These are phyloP conservation scores for Debaryomyces castellii DNA, from an alignment of 805 yeast species.

Conservation along the genomic window DNA sequence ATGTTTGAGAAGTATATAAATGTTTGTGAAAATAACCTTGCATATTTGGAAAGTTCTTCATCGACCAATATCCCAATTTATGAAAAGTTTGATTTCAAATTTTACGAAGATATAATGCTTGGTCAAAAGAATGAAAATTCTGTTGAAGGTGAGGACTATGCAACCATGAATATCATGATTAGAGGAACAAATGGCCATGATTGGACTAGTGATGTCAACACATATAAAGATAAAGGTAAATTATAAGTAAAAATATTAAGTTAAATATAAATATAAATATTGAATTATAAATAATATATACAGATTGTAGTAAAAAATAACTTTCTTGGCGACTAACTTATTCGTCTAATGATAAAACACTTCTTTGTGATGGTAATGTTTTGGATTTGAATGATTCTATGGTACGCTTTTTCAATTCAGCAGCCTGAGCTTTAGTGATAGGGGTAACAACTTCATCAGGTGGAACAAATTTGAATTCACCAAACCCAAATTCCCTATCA, in stretches of 20 bases:
- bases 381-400: constrained; percentile 52
- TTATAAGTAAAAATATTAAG: constrained; percentile 6
- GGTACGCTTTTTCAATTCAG: constrained; percentile 48
- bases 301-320: background rate
- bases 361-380: constrained; percentile 59
- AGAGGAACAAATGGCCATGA: constrained; percentile 35
- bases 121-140: constrained; percentile 27
- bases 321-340: constrained; percentile 10
- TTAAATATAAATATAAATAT: background rate
- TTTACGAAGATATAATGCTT: constrained; percentile 49
- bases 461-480: constrained; percentile 79
- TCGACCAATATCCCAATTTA: constrained; percentile 51
- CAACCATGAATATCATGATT: constrained; percentile 46
- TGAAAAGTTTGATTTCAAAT: constrained; percentile 49
- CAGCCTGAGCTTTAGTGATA: constrained; percentile 64
- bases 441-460: constrained; percentile 78
- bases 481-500: constrained; percentile 92
- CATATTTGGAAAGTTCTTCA: constrained; percentile 53
- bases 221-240: constrained; percentile 9
- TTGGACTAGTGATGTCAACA: constrained; percentile 25
- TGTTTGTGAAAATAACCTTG: constrained; percentile 30
- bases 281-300: constrained; percentile 1
- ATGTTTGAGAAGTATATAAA: constrained; percentile 49
- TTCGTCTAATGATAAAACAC: constrained; percentile 43
- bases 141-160: constrained; percentile 38